Evolutionary conservation across 1,139 yeast genomes (phyloP), one percentile per base, ranked within the genome.

Genomic region (Taphrina sp.): DNA sequence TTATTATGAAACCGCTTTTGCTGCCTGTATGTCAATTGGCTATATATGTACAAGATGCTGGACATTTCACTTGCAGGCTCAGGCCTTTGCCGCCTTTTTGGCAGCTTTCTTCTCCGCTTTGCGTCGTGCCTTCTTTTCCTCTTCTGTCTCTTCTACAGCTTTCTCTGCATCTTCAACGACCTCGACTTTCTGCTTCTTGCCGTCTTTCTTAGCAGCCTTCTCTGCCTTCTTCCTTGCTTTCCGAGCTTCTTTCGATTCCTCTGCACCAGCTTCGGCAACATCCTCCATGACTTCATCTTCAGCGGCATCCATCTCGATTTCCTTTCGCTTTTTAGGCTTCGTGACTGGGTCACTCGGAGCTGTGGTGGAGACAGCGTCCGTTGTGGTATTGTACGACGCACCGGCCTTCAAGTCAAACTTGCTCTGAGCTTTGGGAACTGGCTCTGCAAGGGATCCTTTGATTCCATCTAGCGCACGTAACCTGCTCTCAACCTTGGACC

Each of bases 401-500:
- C 90, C 82, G 69, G 86, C 92, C 58, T 87, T 73, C 65, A 90
- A 79, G 61, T 85, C 95, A 63, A 88, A 82, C 80, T 88, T 89
- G 70, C 84, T 82, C 59, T 67, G 70, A 57, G 64, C 63, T 55
- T 66, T 65, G 43, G 66, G 67, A 26, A 66, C 60, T 4, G 56
- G 31, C 19, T 47, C 53, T 14, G 47, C 59, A 65, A 53, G 73
- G 65, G 37, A 42, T 4, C 54, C 42, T 41, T 73, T 76, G 74
- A 95, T 86, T 64, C 98, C 98, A 76, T 92, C 99, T 65, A 94
- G 78, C 62, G 90, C 88, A 70, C 96, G 87, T 68, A 92, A 81
- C 76, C 98, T 84, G 62, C 87, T 80, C 75, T 92, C 99, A 66
- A 92, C 94, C 78, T 89, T 89, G 65, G 87, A 81, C 75, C 98